These are phyloP conservation scores for Paraleonurus japonicus DNA, from an alignment of 257 asterid species.

Conservation along the genomic window DNA sequence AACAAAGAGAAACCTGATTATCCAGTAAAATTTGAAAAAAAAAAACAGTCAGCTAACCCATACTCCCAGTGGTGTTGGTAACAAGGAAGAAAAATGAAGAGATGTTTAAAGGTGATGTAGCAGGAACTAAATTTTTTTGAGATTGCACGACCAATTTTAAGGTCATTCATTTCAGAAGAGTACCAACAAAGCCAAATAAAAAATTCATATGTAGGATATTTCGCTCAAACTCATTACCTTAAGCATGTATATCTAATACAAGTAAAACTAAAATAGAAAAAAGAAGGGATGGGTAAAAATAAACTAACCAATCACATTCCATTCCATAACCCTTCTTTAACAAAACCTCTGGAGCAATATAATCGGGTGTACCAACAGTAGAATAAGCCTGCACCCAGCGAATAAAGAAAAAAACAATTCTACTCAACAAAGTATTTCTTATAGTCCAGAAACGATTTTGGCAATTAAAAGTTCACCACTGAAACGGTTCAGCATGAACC, in stretches of 20 bases:
- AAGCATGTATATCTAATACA: background rate
- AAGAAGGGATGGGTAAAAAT: conserved; percentile 6
- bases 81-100: conserved; percentile 10
- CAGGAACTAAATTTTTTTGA: background rate
- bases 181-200: conserved; percentile 1
- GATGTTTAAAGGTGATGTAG: conserved; percentile 10
- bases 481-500: conserved; percentile 20
- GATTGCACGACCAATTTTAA: conserved; percentile 2
- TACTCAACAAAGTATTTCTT: conserved; percentile 16
- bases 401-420: conserved; percentile 16
- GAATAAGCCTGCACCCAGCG: conserved; percentile 80
- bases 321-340: conserved; percentile 96
- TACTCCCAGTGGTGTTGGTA: background rate
- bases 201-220: background rate
- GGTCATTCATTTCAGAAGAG: conserved; percentile 14
- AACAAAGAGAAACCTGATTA: conserved; percentile 26
- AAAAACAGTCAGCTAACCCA: conserved; percentile 1
- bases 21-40: conserved; percentile 18
- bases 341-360: conserved; percentile 95
- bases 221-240: background rate
- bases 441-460: conserved; percentile 21
- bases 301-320: conserved; percentile 98
- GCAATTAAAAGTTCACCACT: conserved; percentile 1
- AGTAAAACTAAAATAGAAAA: conserved; percentile 1
- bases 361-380: conserved; percentile 97